phyloP scores from a whole-genome alignment of 208 protist species.

The Crithidia fasciculata region DNA sequence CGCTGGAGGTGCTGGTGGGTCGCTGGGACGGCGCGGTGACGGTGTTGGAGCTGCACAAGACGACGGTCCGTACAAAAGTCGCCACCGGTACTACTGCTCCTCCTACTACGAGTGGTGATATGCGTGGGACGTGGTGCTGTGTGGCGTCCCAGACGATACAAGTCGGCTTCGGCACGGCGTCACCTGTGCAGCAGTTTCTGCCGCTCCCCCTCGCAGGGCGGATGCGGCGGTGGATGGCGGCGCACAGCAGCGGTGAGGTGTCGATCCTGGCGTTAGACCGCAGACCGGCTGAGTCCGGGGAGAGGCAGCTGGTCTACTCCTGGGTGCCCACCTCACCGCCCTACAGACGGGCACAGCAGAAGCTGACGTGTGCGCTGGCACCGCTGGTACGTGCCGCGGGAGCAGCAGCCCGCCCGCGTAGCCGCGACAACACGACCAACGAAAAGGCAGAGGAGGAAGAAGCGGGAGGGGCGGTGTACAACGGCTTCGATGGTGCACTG shows the following conservation, averaged over 20 bases:
- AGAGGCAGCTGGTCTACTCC: not conserved
- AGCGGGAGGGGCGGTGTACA: conserved; percentile 12
- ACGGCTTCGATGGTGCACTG: conserved; percentile 34
- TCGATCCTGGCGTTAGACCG: conserved; percentile 23
- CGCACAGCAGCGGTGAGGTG: conserved; percentile 31
- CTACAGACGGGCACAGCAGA: conserved; percentile 11
- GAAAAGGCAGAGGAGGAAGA: not conserved
- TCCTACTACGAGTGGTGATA: not conserved
- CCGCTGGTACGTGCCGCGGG: not conserved
- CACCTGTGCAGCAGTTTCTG: conserved; percentile 26
- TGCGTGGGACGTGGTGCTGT: conserved; percentile 14
- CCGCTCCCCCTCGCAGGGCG: conserved; percentile 17
- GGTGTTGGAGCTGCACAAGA: conserved; percentile 6
- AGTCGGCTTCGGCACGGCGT: conserved; percentile 3
- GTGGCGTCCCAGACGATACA: conserved; percentile 12
- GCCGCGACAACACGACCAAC: not conserved
- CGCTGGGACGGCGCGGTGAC: conserved; percentile 32
- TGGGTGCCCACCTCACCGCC: conserved; percentile 21
- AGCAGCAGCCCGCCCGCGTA: no score
- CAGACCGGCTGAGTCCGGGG: not conserved
- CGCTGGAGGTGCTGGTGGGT: conserved; percentile 23
- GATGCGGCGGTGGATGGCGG: conserved; percentile 29
- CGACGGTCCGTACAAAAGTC: not conserved
- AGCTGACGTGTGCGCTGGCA: conserved; percentile 3
- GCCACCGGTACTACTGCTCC: not conserved